phyloP scores from a whole-genome alignment of 208 protist genomes.

The Entamoeba histolytica region DNA sequence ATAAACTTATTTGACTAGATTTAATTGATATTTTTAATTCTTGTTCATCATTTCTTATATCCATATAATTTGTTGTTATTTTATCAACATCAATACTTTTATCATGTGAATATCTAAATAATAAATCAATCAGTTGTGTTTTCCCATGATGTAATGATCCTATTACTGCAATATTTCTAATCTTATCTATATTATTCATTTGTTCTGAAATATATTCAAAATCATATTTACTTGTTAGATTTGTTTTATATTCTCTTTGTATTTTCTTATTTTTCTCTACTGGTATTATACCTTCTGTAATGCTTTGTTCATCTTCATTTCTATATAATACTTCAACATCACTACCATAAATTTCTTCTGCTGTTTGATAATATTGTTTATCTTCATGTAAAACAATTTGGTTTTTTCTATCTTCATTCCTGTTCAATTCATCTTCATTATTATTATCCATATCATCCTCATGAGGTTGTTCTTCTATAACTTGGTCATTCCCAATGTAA shows the following conservation, averaged over 20 bases:
- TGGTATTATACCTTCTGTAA: not conserved
- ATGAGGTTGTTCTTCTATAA: too few species aligned
- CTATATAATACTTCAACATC: not conserved
- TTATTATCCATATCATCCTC: not conserved
- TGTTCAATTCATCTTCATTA: too few species aligned
- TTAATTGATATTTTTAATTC: not conserved
- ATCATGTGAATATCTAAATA: not conserved
- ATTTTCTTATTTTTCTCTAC: not conserved
- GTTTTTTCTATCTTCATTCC: not conserved
- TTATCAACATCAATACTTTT: not conserved
- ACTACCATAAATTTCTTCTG: not conserved
- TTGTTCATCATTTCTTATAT: constrained; percentile 1
- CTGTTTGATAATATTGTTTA: not conserved
- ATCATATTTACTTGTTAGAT: not conserved
- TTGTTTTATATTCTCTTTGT: not conserved
- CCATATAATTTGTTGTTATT: not conserved
- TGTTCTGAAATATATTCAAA: not conserved
- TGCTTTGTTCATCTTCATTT: not conserved
- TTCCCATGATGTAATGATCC: constrained; percentile 3
- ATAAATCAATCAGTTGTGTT: not conserved
- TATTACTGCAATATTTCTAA: not conserved
- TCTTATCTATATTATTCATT: not conserved
- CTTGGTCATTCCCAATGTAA: not conserved
- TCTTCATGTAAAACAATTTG: not conserved
- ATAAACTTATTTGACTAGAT: not conserved